Base-by-base conservation (phyloP, 805 yeast species). In the Kodamaea laetipori region DNA sequence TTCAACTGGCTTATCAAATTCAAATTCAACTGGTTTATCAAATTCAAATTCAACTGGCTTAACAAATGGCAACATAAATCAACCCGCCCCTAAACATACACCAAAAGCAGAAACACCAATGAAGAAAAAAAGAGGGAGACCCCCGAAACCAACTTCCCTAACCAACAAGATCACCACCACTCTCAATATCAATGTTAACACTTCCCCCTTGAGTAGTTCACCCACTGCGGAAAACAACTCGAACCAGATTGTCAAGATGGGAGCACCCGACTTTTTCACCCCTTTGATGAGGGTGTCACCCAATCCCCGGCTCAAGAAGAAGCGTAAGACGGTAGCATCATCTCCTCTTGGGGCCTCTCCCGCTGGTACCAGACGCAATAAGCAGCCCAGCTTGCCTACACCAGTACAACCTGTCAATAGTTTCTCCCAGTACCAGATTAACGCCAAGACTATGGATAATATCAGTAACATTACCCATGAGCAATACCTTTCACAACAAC, bases 221-320 rank as follows among this genome's bases (percentile, higher is more conserved):
- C 75, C 76, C 3, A 58, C 61, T 30, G 74, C 75, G 4, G 75
- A 71, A 46, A 53, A 60, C 44, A 66, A 66, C 45, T 63, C 71
- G 28, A 66, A 64, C 50, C 60, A 60, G 54, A 64, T 61, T 35
- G 64, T 69, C 33, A 63, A 62, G 46, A 55, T 62, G 46, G 74
- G 74, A 4, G 69, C 66, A 24, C 76, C 76, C 6, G 74, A 71
- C 47, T 55, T 66, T 35, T 70, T 61, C 56, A 70, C 72, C 6
- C 74, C 76, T 2, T 50, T 71, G 43, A 69, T 71, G 74, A 61
- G 67, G 53, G 75, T 71, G 6, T 56, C 64, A 23, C 73, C 73
- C 13, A 37, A 61, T 25, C 46, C 37, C 12, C 46, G 47, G 15
- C 15, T 24, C 10, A 43, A 41, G 23, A 47, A 37, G 43, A 41